phyloP scores from a whole-genome alignment of 2,329 filamentous ascomycete genomes.

The Pyrenophora seminiperda region DNA sequence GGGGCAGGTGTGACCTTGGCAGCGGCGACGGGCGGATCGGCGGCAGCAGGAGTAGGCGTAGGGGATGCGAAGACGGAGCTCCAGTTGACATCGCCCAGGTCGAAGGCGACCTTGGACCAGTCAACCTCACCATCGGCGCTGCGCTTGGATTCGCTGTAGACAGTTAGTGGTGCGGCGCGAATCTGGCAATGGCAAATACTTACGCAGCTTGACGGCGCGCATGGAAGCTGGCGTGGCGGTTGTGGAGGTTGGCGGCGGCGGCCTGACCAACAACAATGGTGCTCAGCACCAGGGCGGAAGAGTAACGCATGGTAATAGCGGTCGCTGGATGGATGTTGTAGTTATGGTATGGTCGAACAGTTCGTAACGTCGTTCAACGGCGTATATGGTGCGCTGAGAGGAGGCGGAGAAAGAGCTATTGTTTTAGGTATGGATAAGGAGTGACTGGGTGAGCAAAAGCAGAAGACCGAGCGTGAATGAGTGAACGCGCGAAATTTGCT shows the following conservation, averaged over 20 bases:
- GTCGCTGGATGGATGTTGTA: conserved; percentile 6
- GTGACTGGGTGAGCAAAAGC: conserved; percentile 31
- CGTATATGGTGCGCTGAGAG: conserved; percentile 15
- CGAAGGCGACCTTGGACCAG: conserved; percentile 37
- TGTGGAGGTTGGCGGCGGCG: conserved; percentile 38
- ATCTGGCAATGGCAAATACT: conserved; percentile 14
- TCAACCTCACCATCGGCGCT: conserved; percentile 28
- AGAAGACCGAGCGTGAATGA: conserved; percentile 45
- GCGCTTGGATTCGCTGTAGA: conserved; percentile 40
- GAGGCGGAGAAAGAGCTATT: conserved; percentile 6
- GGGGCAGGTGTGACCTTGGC: background rate
- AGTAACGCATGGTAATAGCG: conserved; percentile 41
- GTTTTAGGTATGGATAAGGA: conserved; percentile 26
- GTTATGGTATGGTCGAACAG: conserved; percentile 11
- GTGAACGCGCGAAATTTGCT: conserved; percentile 46
- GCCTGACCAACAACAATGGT: conserved; percentile 45
- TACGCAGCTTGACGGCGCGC: conserved; percentile 39
- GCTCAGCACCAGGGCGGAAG: conserved; percentile 46
- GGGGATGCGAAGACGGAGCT: conserved; percentile 26
- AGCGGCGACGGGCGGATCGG: conserved; percentile 19
- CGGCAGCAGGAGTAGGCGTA: conserved; percentile 14
- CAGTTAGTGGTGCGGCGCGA: background rate
- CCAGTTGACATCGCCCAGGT: conserved; percentile 37
- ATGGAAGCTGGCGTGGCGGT: conserved; percentile 47
- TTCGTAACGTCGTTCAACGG: conserved; percentile 38